Percentiles rank a stretch among this genome's conserved stretches.
These are phyloP conservation scores for Clonostachys rhizophaga DNA, from an alignment of 2,329 filamentous ascomycete genomes.

Conservation along the genomic window DNA sequence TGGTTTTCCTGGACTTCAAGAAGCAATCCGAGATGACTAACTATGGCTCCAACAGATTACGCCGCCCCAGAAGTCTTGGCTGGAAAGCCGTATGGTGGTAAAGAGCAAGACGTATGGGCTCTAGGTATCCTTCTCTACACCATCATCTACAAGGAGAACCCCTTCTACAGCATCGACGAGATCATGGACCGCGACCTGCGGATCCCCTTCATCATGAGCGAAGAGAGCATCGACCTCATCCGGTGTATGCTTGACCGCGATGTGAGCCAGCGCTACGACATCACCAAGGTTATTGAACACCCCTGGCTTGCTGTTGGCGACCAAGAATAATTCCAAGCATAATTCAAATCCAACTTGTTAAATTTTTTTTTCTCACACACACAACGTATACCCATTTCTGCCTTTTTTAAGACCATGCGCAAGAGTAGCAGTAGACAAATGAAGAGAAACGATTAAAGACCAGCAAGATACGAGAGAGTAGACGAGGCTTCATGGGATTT, in stretches of 20 bases:
- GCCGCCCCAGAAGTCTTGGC: constrained; percentile 96
- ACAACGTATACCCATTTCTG: too few relatives aligned
- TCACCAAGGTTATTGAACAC: constrained; percentile 82
- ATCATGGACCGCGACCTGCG: constrained; percentile 96
- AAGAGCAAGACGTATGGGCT: constrained; percentile 98
- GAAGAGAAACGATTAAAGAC: too few relatives aligned
- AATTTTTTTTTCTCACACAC: too few relatives aligned
- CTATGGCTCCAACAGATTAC: constrained; percentile 62
- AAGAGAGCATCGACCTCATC: constrained; percentile 89
- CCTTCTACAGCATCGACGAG: constrained; percentile 98
- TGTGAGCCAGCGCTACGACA: constrained; percentile 77
- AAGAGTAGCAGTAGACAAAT: too few relatives aligned
- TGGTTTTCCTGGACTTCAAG: not conserved
- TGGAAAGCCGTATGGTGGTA: constrained; percentile 86
- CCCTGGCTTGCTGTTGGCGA: constrained; percentile 59
- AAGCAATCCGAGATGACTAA: not conserved
- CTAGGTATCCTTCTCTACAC: constrained; percentile 96
- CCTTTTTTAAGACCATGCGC: too few relatives aligned
- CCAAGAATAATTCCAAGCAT: constrained; percentile 8
- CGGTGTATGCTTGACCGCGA: constrained; percentile 89
- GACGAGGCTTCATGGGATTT: too few relatives aligned
- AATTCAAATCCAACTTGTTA: not conserved
- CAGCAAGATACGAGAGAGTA: too few relatives aligned
- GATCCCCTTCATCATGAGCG: constrained; percentile 83
- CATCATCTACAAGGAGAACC: constrained; percentile 99